Conservation (phyloP, 2,329 filamentous ascomycete species). For the Amylocarpus encephaloides region DNA sequence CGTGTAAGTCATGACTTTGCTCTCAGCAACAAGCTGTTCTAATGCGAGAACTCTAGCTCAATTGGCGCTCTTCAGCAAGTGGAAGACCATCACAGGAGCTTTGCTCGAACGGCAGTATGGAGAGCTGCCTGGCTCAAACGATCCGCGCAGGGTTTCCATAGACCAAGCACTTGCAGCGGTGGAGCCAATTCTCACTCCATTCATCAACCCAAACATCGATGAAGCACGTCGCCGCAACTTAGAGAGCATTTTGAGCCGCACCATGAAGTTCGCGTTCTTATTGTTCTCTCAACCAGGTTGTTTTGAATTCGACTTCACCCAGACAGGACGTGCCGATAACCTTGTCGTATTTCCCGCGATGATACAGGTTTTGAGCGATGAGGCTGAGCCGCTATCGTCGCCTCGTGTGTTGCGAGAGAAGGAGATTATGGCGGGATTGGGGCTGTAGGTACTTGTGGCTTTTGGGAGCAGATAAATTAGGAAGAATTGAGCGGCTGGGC, state of each 20-base stretch:
- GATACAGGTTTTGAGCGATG: constrained; percentile 11
- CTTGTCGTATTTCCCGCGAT: constrained; percentile 16
- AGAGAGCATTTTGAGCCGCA: constrained; percentile 12
- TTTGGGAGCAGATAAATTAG: too few species aligned
- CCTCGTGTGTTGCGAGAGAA: constrained; percentile 8
- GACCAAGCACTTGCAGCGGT: constrained; percentile 1
- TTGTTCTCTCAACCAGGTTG: constrained; percentile 15
- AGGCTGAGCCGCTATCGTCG: constrained; percentile 7
- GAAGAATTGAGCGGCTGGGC: too few species aligned
- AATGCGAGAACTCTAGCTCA: constrained; percentile 6
- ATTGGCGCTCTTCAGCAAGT: constrained; percentile 14
- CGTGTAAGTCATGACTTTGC: too few species aligned
- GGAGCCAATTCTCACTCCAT: constrained; percentile 10
- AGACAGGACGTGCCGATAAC: constrained; percentile 1
- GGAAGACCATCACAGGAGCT: constrained; percentile 14
- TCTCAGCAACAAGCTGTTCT: background rate
- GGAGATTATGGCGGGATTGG: constrained; percentile 6
- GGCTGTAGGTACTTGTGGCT: background rate
- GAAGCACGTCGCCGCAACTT: constrained; percentile 10
- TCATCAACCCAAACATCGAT: constrained; percentile 5
- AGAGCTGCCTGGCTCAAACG: constrained; percentile 4
- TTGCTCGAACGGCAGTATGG: constrained; percentile 12
- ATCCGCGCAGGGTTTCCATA: constrained; percentile 4
- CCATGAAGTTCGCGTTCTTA: constrained; percentile 14
- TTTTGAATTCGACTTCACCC: constrained; percentile 6